These are phyloP conservation scores for Meira nashicola DNA, from an alignment of 1,284 basidiomycete genomes.

Conservation along the genomic window DNA sequence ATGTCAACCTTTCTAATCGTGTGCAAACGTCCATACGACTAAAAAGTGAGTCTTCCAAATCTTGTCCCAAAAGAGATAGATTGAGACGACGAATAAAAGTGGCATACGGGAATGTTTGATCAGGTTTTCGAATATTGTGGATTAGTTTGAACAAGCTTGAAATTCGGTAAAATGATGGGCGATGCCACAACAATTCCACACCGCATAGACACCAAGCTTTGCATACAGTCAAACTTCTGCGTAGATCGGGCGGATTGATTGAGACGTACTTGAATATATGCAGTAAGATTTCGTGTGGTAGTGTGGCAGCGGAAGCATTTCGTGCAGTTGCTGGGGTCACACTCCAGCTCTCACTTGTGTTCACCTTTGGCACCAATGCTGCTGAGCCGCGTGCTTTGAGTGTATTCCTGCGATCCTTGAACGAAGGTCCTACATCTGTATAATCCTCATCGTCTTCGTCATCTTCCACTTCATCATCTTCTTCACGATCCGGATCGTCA, in stretches of 20 bases:
- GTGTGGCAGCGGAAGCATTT: conserved; percentile 35
- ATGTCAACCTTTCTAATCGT: conserved; percentile 82
- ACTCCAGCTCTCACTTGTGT: conserved; percentile 17
- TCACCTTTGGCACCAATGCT: neutral
- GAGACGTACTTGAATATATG: conserved; percentile 81
- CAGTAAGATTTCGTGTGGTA: conserved; percentile 88
- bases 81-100: conserved; percentile 86
- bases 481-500: conserved; percentile 37
- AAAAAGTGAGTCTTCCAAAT: conserved; percentile 75
- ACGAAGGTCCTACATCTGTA: conserved; percentile 26
- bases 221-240: conserved; percentile 63
- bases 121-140: conserved; percentile 40
- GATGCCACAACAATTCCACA: conserved; percentile 91
- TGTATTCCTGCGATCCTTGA: conserved; percentile 9
- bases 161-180: conserved; percentile 70
- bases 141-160: conserved; percentile 65
- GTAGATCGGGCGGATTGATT: conserved; percentile 70
- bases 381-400: conserved; percentile 12
- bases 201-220: conserved; percentile 92
- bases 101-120: conserved; percentile 76
- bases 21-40: conserved; percentile 70
- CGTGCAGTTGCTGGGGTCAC: conserved; percentile 13
- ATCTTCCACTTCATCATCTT: conserved; percentile 34
- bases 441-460: conserved; percentile 31
- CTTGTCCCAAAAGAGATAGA: conserved; percentile 68